Conservation (phyloP, 2,329 filamentous ascomycete genomes). For the Scedosporium minutisporum region DNA sequence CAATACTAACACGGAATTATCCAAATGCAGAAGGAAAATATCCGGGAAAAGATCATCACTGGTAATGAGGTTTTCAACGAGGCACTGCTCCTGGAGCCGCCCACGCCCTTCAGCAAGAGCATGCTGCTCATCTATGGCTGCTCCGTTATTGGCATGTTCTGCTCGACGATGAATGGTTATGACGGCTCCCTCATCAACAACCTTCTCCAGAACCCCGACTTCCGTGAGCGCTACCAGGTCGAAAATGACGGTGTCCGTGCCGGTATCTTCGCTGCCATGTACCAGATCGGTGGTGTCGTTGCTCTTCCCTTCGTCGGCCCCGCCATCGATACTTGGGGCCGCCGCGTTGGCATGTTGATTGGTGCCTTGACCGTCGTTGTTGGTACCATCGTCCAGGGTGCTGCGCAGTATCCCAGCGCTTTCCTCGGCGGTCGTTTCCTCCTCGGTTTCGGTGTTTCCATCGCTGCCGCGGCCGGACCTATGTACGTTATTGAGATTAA, state of each 20-base stretch:
- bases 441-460: constrained; percentile 48
- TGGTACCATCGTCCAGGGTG: constrained; percentile 17
- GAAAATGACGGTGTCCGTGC: constrained; percentile 35
- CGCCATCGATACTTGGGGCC: constrained; percentile 35
- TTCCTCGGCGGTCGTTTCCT: constrained; percentile 49
- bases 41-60: constrained; percentile 60
- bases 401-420: constrained; percentile 29
- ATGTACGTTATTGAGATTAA: constrained; percentile 55
- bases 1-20: not conserved
- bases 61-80: constrained; percentile 31
- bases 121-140: constrained; percentile 32
- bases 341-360: constrained; percentile 34
- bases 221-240: constrained; percentile 28
- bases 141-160: constrained; percentile 38
- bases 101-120: constrained; percentile 26
- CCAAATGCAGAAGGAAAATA: constrained; percentile 62
- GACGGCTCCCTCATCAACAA: constrained; percentile 42
- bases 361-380: constrained; percentile 32
- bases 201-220: constrained; percentile 30
- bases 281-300: constrained; percentile 39
- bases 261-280: constrained; percentile 41
- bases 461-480: constrained; percentile 49
- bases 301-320: constrained; percentile 36
- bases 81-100: constrained; percentile 43
- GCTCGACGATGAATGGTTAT: constrained; percentile 43